Percentiles rank a stretch among this genome's conserved stretches.
These are phyloP conservation scores for Hygrocybe coccinea DNA, from an alignment of 768 basidiomycete genomes.

Conservation along the genomic window DNA sequence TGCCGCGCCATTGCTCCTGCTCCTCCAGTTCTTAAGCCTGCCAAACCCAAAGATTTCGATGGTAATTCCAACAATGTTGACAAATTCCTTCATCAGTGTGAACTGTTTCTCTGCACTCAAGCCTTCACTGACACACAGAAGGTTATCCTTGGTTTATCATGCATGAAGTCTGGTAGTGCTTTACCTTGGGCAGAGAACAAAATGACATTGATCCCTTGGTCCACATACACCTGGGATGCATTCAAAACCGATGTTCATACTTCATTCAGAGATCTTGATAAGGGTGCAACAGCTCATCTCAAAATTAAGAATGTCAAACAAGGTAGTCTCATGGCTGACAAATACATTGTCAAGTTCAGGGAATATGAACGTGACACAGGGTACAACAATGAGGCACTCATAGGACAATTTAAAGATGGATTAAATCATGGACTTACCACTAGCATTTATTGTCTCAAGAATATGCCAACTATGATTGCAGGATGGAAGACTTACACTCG, in stretches of 20 bases:
- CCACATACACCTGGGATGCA: neutral
- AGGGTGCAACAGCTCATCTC: neutral
- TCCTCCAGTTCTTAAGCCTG: neutral
- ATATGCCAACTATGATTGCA: neutral
- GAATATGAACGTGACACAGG: neutral
- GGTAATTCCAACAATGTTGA: neutral
- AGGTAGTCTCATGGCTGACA: neutral
- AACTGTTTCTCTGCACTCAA: neutral
- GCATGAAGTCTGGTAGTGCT: neutral
- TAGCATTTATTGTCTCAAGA: neutral
- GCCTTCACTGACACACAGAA: neutral
- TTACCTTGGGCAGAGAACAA: neutral
- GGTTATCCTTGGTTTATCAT: neutral
- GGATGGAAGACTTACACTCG: neutral
- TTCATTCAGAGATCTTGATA: neutral
- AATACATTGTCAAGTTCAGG: neutral
- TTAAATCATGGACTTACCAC: neutral
- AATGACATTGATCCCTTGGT: neutral
- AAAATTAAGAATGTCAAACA: neutral
- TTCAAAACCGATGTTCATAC: neutral
- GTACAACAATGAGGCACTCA: neutral
- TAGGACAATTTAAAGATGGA: neutral
- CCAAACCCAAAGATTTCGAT: neutral
- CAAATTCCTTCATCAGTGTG: neutral
- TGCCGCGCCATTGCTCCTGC: too few species aligned